phyloP scores from a whole-genome alignment of 768 basidiomycete species.

The Psilocybe sp. region DNA sequence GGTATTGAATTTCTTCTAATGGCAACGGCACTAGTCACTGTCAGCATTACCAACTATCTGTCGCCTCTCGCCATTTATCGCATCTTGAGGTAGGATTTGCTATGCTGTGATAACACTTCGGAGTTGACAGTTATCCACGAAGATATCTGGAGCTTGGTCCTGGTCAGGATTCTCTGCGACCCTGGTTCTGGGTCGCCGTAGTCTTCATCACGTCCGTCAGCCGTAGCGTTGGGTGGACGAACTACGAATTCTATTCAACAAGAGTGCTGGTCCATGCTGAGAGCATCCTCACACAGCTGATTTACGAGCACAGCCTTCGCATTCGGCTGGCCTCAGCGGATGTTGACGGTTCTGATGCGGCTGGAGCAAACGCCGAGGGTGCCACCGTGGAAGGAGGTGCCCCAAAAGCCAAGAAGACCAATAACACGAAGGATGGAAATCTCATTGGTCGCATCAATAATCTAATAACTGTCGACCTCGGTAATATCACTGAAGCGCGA shows the following conservation, averaged over 20 bases:
- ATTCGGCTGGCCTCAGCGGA: conserved; percentile 54
- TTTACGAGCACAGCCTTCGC: conserved; percentile 49
- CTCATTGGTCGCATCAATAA: conserved; percentile 5
- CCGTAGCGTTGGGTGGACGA: conserved; percentile 44
- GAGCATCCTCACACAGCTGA: conserved; percentile 37
- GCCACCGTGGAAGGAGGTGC: too few species aligned
- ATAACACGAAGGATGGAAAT: too few species aligned
- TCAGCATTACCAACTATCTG: background rate
- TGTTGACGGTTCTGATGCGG: background rate
- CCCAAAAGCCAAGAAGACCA: too few species aligned
- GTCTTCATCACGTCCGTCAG: conserved; percentile 47
- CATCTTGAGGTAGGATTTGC: conserved; percentile 14
- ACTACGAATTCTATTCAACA: conserved; percentile 48
- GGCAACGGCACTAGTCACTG: conserved; percentile 12
- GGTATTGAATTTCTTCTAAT: conserved; percentile 20
- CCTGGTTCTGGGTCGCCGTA: conserved; percentile 41
- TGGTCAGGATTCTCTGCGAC: conserved; percentile 39
- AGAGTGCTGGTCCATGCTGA: conserved; percentile 41
- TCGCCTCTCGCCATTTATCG: background rate
- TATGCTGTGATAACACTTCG: conserved; percentile 22
- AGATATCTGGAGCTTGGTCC: conserved; percentile 59
- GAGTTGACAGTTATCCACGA: conserved; percentile 24
- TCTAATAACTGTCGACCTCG: conserved; percentile 12
- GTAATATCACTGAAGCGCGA: conserved; percentile 9
- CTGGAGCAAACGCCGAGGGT: background rate